Percentiles rank a stretch among this genome's conserved stretches.
phyloP scores from a whole-genome alignment of 352 stramenopile genomes.

The Paralagenidium karlingii region DNA sequence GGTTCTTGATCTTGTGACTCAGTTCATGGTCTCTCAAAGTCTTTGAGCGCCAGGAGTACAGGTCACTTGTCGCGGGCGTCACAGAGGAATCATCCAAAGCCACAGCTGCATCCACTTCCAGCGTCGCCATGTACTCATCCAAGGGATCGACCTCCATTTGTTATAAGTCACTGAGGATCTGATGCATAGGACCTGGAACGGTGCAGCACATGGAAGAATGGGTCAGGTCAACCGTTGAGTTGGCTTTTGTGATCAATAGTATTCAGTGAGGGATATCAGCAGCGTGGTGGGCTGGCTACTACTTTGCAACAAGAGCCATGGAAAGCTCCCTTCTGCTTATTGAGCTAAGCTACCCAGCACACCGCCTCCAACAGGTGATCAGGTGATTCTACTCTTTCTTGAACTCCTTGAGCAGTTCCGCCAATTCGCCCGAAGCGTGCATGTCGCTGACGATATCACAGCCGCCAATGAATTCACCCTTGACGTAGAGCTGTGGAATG shows the following conservation, averaged over 20 bases:
- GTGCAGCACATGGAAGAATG: too few species aligned
- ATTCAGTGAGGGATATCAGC: too few species aligned
- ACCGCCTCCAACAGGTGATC: too few species aligned
- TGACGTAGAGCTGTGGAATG: constrained; percentile 98
- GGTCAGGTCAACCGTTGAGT: too few species aligned
- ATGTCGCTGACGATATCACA: constrained; percentile 98
- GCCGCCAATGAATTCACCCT: constrained; percentile 98
- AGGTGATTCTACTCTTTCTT: constrained; percentile 64
- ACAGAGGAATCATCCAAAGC: not conserved
- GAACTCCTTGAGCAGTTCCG: constrained; percentile 78
- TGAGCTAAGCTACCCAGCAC: constrained; percentile 2
- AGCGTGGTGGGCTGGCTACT: too few species aligned
- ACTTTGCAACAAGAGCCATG: too few species aligned
- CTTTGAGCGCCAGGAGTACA: constrained; percentile 1
- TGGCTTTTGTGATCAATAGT: too few species aligned
- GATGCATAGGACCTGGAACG: too few species aligned
- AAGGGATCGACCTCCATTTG: constrained; percentile 58
- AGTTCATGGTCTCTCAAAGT: constrained; percentile 1
- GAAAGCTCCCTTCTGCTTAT: too few species aligned
- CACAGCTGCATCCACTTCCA: constrained; percentile 14
- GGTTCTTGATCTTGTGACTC: constrained; percentile 29
- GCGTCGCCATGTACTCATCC: constrained; percentile 68
- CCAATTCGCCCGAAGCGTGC: constrained; percentile 87
- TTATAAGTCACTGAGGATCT: too few species aligned
- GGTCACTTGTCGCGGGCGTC: constrained; percentile 7